These are phyloP conservation scores for Salix exigua DNA, from an alignment of 345 rosid species.

Conservation along the genomic window DNA sequence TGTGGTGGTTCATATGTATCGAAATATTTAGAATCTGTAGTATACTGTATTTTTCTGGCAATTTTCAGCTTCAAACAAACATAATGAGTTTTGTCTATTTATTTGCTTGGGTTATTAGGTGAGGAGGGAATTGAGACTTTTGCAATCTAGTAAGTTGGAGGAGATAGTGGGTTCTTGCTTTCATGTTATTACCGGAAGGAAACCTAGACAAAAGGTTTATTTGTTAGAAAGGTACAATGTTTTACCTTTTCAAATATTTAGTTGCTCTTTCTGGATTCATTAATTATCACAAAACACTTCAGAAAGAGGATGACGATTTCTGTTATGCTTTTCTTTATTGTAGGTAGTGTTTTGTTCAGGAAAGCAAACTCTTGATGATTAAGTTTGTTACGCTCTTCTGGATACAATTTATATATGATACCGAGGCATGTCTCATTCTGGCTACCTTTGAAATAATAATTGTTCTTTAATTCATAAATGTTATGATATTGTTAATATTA, in stretches of 20 bases:
- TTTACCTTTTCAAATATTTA: background rate
- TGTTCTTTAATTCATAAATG: too few relatives aligned
- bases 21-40: background rate
- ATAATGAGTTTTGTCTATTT: background rate
- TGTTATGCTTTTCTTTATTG: background rate
- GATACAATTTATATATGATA: background rate
- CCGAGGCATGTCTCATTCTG: background rate
- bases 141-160: conserved; percentile 59
- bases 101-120: conserved; percentile 44
- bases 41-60: background rate
- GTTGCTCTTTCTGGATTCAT: background rate
- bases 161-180: conserved; percentile 64
- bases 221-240: conserved; percentile 66
- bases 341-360: background rate
- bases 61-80: background rate
- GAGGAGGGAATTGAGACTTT: conserved; percentile 78
- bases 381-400: background rate
- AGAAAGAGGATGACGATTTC: background rate
- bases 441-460: too few relatives aligned
- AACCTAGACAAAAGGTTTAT: conserved; percentile 62
- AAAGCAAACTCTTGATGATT: background rate
- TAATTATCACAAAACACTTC: background rate
- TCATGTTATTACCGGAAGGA: conserved; percentile 51
- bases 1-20: background rate
- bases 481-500: too few relatives aligned